These are phyloP conservation scores for Penicillium polonicum DNA, from an alignment of 2,329 filamentous ascomycete species.

Conservation along the genomic window DNA sequence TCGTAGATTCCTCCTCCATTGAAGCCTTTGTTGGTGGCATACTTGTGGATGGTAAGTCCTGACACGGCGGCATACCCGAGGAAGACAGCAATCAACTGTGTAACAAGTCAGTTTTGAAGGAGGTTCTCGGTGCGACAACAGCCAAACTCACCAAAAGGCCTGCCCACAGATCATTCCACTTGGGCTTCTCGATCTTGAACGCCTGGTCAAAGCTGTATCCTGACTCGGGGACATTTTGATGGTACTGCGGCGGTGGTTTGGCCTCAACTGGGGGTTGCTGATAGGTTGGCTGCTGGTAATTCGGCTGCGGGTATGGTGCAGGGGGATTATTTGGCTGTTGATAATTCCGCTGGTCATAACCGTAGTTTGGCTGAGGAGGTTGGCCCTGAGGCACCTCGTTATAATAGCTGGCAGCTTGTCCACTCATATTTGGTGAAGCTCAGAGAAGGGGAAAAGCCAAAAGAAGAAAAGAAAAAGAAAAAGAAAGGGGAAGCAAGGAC, in stretches of 20 bases:
- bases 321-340: constrained; percentile 9
- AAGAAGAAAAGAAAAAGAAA: not conserved
- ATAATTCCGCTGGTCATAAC: constrained; percentile 16
- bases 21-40: constrained; percentile 61
- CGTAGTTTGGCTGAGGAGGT: constrained; percentile 13
- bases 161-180: constrained; percentile 89
- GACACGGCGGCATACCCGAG: constrained; percentile 74
- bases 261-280: constrained; percentile 20
- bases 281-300: constrained; percentile 4
- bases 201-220: constrained; percentile 66
- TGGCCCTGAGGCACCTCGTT: constrained; percentile 25
- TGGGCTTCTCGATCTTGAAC: constrained; percentile 80
- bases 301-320: constrained; percentile 2
- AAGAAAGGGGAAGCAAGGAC: not conserved
- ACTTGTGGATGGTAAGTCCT: constrained; percentile 72
- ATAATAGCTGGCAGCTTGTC: constrained; percentile 40
- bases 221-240: constrained; percentile 31
- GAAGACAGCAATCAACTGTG: constrained; percentile 67
- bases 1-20: constrained; percentile 74
- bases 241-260: constrained; percentile 22
- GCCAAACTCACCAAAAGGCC: constrained; percentile 63
- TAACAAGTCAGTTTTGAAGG: constrained; percentile 1
- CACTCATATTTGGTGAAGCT: constrained; percentile 30
- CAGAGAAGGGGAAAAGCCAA: not conserved
- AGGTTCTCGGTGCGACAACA: not conserved